A percentile compares a stretch with the other conserved stretches of the same genome.
phyloP scores from a whole-genome alignment of 208 protist genomes.

The Trypanosoma grayi region DNA sequence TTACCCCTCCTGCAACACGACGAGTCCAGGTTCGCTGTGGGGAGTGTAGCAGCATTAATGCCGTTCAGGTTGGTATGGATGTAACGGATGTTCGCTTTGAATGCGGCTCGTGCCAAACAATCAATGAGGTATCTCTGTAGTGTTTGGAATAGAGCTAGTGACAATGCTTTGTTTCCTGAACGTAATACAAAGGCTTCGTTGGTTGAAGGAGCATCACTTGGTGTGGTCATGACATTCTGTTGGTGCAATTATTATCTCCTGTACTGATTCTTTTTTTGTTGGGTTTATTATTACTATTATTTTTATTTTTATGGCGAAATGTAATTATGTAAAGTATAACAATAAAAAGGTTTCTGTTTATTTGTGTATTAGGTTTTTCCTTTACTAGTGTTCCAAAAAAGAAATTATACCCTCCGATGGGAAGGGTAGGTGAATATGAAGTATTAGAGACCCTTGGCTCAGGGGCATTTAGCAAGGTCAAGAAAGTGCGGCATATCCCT shows the following conservation, averaged over 20 bases:
- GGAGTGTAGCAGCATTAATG: slow-evolving; percentile 52
- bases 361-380: slow-evolving; percentile 10
- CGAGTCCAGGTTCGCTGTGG: slow-evolving; percentile 73
- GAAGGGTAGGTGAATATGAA: slow-evolving; percentile 84
- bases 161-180: background rate
- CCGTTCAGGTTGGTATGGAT: slow-evolving; percentile 37
- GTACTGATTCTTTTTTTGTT: slow-evolving; percentile 17
- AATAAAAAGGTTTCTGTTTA: slow-evolving; percentile 5
- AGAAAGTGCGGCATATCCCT: slow-evolving; percentile 65
- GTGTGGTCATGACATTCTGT: too few relatives aligned
- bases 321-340: slow-evolving; percentile 7
- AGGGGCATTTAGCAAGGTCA: slow-evolving; percentile 84
- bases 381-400: slow-evolving; percentile 8
- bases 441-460: slow-evolving; percentile 71
- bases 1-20: slow-evolving; percentile 3
- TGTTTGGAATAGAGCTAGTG: slow-evolving; percentile 4
- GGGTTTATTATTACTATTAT: slow-evolving; percentile 5
- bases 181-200: too few relatives aligned
- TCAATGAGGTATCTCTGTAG: slow-evolving; percentile 59
- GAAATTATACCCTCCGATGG: slow-evolving; percentile 34
- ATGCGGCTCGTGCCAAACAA: slow-evolving; percentile 63
- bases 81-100: slow-evolving; percentile 62
- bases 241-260: too few relatives aligned
- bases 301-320: slow-evolving; percentile 13
- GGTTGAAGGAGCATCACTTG: too few relatives aligned